Evolutionary conservation across 257 asterid genomes (phyloP).

Genomic region (Solanum peruvianum): DNA sequence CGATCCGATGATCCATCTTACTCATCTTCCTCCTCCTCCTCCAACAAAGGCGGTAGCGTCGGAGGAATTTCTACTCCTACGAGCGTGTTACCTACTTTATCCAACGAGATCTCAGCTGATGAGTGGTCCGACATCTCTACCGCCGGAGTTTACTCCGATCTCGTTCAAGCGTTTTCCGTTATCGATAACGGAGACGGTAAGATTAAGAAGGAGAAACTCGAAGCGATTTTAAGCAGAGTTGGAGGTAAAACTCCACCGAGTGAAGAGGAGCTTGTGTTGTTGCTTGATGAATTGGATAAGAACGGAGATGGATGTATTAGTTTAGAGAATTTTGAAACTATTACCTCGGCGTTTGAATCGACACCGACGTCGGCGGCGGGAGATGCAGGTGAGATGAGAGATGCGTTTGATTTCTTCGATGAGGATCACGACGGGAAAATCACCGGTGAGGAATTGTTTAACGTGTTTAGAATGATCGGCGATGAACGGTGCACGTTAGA

Average conservation of each 20-base stretch:
- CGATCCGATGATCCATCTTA: constrained; percentile 21
- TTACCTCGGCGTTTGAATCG: constrained; percentile 52
- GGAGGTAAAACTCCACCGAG: constrained; percentile 46
- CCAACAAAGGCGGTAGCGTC: not conserved
- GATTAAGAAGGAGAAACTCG: constrained; percentile 41
- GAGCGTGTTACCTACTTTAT: constrained; percentile 46
- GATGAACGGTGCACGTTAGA: constrained; percentile 69
- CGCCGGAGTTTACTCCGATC: constrained; percentile 17
- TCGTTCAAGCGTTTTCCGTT: constrained; percentile 54
- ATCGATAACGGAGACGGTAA: constrained; percentile 73
- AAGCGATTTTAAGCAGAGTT: constrained; percentile 30
- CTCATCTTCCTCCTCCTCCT: constrained; percentile 1
- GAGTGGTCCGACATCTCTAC: constrained; percentile 35
- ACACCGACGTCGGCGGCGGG: constrained; percentile 1
- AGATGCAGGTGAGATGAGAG: constrained; percentile 39
- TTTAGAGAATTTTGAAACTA: constrained; percentile 36
- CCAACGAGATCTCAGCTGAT: constrained; percentile 19
- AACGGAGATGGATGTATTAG: constrained; percentile 73
- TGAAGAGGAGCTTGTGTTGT: constrained; percentile 32
- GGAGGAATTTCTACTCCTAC: constrained; percentile 45
- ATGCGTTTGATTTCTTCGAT: constrained; percentile 68
- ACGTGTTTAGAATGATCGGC: constrained; percentile 50
- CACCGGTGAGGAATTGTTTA: constrained; percentile 66
- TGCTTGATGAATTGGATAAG: constrained; percentile 52
- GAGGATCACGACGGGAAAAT: constrained; percentile 74